These are phyloP conservation scores for Kuraishia capsulata DNA, from an alignment of 805 yeast genomes.

Conservation along the genomic window DNA sequence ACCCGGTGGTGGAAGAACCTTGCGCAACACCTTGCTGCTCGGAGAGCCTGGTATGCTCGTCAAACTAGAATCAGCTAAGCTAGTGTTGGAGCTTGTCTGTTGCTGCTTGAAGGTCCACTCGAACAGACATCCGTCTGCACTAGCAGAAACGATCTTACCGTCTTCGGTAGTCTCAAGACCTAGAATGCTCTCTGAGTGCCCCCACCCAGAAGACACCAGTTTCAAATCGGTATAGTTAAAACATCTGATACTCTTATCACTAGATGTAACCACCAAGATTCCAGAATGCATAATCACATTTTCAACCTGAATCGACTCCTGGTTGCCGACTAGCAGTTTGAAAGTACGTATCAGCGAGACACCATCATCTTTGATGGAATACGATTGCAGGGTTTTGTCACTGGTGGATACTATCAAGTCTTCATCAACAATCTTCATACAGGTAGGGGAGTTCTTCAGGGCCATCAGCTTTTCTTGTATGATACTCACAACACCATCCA, in stretches of 20 bases:
- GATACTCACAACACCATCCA: slow-evolving; percentile 16
- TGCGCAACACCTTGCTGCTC: slow-evolving; percentile 13
- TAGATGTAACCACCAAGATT: slow-evolving; percentile 31
- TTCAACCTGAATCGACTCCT: slow-evolving; percentile 36
- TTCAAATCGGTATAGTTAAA: slow-evolving; percentile 38
- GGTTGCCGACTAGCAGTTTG: slow-evolving; percentile 29
- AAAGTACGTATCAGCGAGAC: slow-evolving; percentile 27
- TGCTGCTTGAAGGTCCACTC: slow-evolving; percentile 26
- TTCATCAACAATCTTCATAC: slow-evolving; percentile 23
- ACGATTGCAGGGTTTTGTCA: slow-evolving; percentile 39
- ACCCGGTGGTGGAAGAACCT: slow-evolving; percentile 10
- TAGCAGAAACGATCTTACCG: slow-evolving; percentile 27
- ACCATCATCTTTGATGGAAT: slow-evolving; percentile 17
- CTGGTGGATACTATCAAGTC: slow-evolving; percentile 42
- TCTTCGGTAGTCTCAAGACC: slow-evolving; percentile 23
- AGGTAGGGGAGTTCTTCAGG: slow-evolving; percentile 41
- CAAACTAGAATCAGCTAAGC: not conserved
- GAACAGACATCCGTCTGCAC: slow-evolving; percentile 48
- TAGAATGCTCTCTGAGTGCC: slow-evolving; percentile 43
- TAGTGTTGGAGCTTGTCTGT: not conserved
- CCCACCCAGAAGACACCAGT: slow-evolving; percentile 47
- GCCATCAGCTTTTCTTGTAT: slow-evolving; percentile 37
- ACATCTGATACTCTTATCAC: slow-evolving; percentile 50
- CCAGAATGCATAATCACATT: slow-evolving; percentile 24
- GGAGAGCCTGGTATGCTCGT: slow-evolving; percentile 4